Percentiles rank a stretch among this genome's conserved stretches.
Evolutionary conservation across 2,329 filamentous ascomycete genomes (phyloP).

Genomic region (Westerdykella aurantiaca): DNA sequence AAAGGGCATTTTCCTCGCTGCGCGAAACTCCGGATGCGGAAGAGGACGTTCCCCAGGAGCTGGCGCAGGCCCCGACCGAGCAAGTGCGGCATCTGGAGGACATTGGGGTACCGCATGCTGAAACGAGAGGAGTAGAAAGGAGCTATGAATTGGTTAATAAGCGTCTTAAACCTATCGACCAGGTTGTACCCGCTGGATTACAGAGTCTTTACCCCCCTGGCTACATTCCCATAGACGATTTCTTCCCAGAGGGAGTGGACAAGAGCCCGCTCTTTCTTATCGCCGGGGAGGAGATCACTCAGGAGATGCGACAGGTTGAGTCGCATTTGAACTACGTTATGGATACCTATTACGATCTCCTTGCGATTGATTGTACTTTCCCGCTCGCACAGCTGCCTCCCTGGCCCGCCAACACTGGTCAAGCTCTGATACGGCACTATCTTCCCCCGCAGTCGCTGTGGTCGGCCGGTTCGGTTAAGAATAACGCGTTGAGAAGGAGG

Average conservation of each 20-base stretch:
- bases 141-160: not conserved
- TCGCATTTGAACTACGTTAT: constrained; percentile 10
- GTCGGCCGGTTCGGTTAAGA: constrained; percentile 29
- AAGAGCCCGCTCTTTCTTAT: constrained; percentile 15
- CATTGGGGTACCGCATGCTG: no score
- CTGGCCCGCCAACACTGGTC: constrained; percentile 41
- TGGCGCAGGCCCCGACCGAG: constrained; percentile 9
- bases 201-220: not conserved
- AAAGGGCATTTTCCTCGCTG: constrained; percentile 54
- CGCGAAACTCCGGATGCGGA: constrained; percentile 25
- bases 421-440: constrained; percentile 20
- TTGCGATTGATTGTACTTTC: constrained; percentile 9
- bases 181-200: no score
- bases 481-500: constrained; percentile 23
- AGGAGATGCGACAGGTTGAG: constrained; percentile 13
- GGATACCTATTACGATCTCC: constrained; percentile 20
- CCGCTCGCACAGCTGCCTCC: constrained; percentile 6
- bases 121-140: not conserved
- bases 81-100: not conserved
- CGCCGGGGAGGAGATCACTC: constrained; percentile 23
- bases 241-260: constrained; percentile 15
- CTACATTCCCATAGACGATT: constrained; percentile 9
- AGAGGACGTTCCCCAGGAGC: not conserved
- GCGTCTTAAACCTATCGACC: no score
- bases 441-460: constrained; percentile 45